Base-by-base conservation (phyloP, 139 green algal species). In the Picochlorum sp. region DNA sequence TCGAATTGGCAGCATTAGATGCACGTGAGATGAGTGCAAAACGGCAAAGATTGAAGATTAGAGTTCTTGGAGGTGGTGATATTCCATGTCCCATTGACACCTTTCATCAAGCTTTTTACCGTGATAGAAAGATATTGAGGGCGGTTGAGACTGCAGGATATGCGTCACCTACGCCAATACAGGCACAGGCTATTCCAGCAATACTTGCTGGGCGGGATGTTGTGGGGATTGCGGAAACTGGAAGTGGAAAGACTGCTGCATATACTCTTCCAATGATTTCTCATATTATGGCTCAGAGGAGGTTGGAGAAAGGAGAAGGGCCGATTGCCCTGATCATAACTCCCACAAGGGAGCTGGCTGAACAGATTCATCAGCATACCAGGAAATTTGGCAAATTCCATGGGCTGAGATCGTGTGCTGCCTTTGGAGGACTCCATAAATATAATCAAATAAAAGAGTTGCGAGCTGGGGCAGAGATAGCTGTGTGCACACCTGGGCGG, bases 381-480 rank as follows among this genome's bases (percentile, higher is more conserved):
- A 49, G 82, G n/a, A 63, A 50, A 63, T 85, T 85, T 50, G 62
- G 66, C 61, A 83, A 81, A 51, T 38, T 73, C 1, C 76, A 82
- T 59, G 60, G 73, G 24, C 61, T 95, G 63, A 77, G 80, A 3
- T 76, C 92, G 15, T 79, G 74, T 3, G 88, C 88, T 28, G 83
- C 81, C 0, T 95, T 96, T 68, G 92, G 92, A 4, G 92, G 92
- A 14, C 85, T 97, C 47, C 80, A 63, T 65, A 98, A 97, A 75
- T 83, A 86, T 45, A 85, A 95, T 59, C 92, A 98, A 81, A 83
- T 95, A 63, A 95, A 94, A 75, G 88, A 92, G 62, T 76, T 97
- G 28, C 91, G 92, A 65, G 75, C 67, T 0, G 92, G 91, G 0
- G 68, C 63, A 24, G 80, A 86, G 71, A 68, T 94, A 14, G 86